Evolutionary conservation across 2,329 filamentous ascomycete species (phyloP), one percentile per base, ranked within the genome.

Genomic region (Nemania sp.): DNA sequence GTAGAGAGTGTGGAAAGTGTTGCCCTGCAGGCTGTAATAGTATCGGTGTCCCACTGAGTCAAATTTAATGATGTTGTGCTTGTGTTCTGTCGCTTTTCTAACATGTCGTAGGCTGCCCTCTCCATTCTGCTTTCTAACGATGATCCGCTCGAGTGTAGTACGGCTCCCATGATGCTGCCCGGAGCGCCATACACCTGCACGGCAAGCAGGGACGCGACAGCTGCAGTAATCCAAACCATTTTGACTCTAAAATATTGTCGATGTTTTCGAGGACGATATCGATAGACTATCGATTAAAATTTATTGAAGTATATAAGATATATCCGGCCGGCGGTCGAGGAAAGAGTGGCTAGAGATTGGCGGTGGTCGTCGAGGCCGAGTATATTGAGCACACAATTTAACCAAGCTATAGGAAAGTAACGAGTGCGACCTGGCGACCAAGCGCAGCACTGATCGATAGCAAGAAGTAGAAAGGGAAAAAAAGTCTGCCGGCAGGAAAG

Each of bases 11-110:
- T 77, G 2, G 79, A 77, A 20, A 96, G 82, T 8, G 87, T 84
- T 24, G 80, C 74, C 52, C 80, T 81, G 79, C 93, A 96, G 24
- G 90, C 90, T 11, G 80, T 74, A 35, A 83, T 82, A 7, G 88
- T 91, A 51, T 83, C 77, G 3, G 75, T 73, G 69, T 90, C 82
- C 89, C 89, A 92, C 6, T 82, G 79, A 2, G 84, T 84, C 75
- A 86, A 77, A 79, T 90, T 86, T 71, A 86, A 76, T n/a, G 79
- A 79, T 29, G 77, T 43, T 29, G 77, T 43, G 35, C 57, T 58
- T 53, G 67, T 27, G 47, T 49, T 57, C 38, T 76, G 74, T 45
- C 75, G 68, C 35, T 59, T 66, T 64, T 71, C 64, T 35, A 77
- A 22, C 22, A 68, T 41, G 29, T 67, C 68, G 62, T 63, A 70